A percentile compares a stretch with the other conserved stretches of the same genome.
phyloP scores from a whole-genome alignment of 1,284 basidiomycete genomes.

The Malassezia dermatis region DNA sequence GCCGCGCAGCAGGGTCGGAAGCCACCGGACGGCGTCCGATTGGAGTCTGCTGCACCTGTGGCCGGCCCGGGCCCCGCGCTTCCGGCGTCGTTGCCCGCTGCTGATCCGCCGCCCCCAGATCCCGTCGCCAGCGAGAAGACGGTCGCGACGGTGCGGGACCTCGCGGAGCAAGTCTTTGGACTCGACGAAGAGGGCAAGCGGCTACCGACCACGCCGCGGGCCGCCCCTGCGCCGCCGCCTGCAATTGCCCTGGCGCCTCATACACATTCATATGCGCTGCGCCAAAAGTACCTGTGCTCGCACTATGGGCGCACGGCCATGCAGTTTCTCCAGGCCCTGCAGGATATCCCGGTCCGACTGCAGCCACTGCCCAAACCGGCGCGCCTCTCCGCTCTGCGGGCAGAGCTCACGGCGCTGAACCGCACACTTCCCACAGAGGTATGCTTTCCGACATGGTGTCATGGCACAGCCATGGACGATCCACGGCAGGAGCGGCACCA shows the following conservation, averaged over 20 bases:
- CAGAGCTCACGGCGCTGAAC: conserved; percentile 88
- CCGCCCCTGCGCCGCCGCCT: neutral
- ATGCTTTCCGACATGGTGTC: conserved; percentile 96
- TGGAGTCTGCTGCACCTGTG: neutral
- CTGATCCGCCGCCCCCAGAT: too few species aligned
- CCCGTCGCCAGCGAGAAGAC: neutral
- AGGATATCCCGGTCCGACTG: conserved; percentile 84
- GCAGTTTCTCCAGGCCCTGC: conserved; percentile 76
- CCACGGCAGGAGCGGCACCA: conserved; percentile 56
- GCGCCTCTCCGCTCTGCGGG: conserved; percentile 82
- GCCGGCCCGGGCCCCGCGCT: too few species aligned
- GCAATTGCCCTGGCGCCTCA: neutral
- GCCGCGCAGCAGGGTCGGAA: conserved; percentile 69
- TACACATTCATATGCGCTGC: conserved; percentile 19
- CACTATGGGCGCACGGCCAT: conserved; percentile 77
- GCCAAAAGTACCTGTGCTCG: conserved; percentile 36
- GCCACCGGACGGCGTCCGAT: neutral
- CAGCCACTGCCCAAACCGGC: conserved; percentile 87
- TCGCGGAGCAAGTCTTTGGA: conserved; percentile 5
- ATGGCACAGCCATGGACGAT: conserved; percentile 24
- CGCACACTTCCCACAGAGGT: conserved; percentile 79
- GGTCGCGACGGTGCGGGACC: neutral
- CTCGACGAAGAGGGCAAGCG: neutral
- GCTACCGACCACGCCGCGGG: neutral
- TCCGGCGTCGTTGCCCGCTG: too few species aligned